Conservation (phyloP, 495 filamentous ascomycete species). For the Tuber calosporum region DNA sequence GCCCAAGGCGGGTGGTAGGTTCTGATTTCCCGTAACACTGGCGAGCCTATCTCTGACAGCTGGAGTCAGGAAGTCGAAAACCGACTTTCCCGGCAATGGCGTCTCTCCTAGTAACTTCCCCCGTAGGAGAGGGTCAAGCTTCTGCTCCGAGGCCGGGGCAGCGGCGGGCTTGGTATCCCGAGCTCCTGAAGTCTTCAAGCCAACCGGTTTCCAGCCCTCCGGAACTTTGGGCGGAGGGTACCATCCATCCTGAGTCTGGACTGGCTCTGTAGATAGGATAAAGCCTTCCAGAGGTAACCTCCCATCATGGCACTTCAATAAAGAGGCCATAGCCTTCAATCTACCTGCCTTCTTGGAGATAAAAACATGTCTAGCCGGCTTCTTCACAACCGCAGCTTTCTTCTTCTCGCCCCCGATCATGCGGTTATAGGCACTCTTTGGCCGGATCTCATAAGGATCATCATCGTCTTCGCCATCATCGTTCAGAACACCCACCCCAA, state of each 20-base stretch:
- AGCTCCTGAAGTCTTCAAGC: background rate
- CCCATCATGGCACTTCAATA: conserved; percentile 82
- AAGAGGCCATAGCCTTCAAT: conserved; percentile 51
- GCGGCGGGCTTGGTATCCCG: conserved; percentile 51
- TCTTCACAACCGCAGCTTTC: conserved; percentile 51
- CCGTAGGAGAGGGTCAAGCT: conserved; percentile 68
- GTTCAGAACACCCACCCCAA: conserved; percentile 86
- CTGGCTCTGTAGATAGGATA: conserved; percentile 56
- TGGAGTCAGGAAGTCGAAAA: conserved; percentile 88
- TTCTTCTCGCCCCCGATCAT: conserved; percentile 78
- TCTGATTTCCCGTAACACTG: conserved; percentile 62
- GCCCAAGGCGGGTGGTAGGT: conserved; percentile 68
- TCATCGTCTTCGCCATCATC: conserved; percentile 97
- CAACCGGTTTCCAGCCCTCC: conserved; percentile 65
- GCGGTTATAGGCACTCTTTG: conserved; percentile 81
- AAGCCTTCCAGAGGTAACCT: conserved; percentile 81
- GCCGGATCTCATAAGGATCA: conserved; percentile 87
- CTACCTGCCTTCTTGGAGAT: conserved; percentile 64
- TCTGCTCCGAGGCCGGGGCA: conserved; percentile 50
- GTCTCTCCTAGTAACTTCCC: conserved; percentile 77
- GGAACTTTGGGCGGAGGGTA: conserved; percentile 73
- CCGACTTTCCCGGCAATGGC: conserved; percentile 79
- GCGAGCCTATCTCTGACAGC: conserved; percentile 70
- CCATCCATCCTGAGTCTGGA: conserved; percentile 53
- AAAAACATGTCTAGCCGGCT: conserved; percentile 60